Conservation (phyloP, 140 eudicot genomes). For the Stevia rebaudiana region DNA sequence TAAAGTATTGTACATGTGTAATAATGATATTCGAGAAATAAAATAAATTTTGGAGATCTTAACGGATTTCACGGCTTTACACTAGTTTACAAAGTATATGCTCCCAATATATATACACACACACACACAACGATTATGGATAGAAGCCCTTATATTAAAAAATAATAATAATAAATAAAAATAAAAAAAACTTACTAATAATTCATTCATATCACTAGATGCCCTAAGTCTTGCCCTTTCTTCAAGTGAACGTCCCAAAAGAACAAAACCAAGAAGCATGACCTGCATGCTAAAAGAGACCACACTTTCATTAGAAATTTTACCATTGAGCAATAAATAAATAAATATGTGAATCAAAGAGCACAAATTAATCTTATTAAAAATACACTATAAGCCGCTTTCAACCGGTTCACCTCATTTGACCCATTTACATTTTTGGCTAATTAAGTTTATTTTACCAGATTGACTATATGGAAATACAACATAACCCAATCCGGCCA, state of each 20-base stretch:
- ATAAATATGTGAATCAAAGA: too few species aligned
- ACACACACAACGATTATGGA: background rate
- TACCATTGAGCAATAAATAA: constrained; percentile 2
- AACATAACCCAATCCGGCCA: background rate
- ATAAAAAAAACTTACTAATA: constrained; percentile 54
- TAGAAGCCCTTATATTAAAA: background rate
- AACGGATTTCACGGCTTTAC: too few species aligned
- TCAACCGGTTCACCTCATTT: background rate
- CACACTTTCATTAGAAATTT: constrained; percentile 24
- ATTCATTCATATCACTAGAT: constrained; percentile 90
- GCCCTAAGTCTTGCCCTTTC: constrained; percentile 90
- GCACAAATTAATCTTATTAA: too few species aligned
- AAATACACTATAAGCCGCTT: background rate
- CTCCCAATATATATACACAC: too few species aligned
- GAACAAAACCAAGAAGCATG: constrained; percentile 98
- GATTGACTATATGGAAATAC: background rate
- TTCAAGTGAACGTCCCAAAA: constrained; percentile 88
- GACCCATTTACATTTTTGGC: background rate
- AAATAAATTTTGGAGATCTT: too few species aligned
- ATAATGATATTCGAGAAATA: too few species aligned
- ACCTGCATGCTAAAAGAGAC: constrained; percentile 71
- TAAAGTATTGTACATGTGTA: too few species aligned
- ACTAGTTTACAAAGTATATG: too few species aligned
- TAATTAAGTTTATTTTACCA: background rate
- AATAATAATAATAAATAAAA: background rate